These are phyloP conservation scores for Claviceps spartinae DNA, from an alignment of 2,329 filamentous ascomycete species.

Conservation along the genomic window DNA sequence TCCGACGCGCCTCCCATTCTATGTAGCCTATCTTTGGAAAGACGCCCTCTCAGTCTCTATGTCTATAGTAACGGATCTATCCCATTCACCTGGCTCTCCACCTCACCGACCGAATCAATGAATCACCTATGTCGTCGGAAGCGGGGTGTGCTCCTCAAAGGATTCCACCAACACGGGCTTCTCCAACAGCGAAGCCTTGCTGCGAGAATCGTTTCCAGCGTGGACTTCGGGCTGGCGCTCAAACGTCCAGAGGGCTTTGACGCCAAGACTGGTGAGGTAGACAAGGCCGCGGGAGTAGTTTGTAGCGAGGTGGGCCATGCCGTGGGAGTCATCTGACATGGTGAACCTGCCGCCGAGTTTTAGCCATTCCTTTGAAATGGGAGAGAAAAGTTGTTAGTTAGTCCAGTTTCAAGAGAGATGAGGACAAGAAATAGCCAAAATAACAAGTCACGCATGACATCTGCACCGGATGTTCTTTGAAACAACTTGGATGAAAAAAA, in stretches of 20 bases:
- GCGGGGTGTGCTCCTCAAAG: constrained; percentile 21
- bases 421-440: too few species aligned
- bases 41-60: neutral
- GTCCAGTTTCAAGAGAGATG: neutral
- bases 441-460: too few species aligned
- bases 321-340: constrained; percentile 90
- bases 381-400: neutral
- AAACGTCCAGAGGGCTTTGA: constrained; percentile 48
- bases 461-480: too few species aligned
- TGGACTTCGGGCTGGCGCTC: constrained; percentile 20
- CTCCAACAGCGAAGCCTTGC: constrained; percentile 26
- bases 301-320: constrained; percentile 71
- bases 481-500: neutral
- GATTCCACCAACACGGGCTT: constrained; percentile 27
- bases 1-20: too few species aligned
- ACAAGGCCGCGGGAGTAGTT: constrained; percentile 61
- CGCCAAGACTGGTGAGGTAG: constrained; percentile 55
- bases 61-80: neutral
- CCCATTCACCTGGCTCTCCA: neutral
- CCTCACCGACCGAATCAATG: neutral
- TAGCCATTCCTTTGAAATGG: constrained; percentile 49
- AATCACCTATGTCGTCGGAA: neutral
- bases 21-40: too few species aligned
- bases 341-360: constrained; percentile 67
- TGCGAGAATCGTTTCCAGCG: constrained; percentile 10